Evolutionary conservation across 768 basidiomycete species (phyloP), one percentile per base, ranked within the genome.

Genomic region (Boletus vinaceobasis): DNA sequence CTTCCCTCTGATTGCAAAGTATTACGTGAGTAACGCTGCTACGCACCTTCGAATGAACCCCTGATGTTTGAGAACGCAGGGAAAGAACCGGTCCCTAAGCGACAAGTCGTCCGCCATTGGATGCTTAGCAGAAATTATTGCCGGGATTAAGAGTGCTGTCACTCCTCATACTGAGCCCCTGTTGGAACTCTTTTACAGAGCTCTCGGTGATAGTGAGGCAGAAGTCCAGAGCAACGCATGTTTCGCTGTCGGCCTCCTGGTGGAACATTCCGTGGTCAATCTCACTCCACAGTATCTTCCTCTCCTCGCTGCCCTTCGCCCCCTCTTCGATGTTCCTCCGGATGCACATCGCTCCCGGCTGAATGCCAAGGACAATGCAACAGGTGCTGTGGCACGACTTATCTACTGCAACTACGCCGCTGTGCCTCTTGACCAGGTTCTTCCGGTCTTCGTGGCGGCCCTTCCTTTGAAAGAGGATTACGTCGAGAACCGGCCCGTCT

Each of bases 141-240:
- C 87, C 21, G 94, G 94, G 43, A 86, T 98, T 80, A 93, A 95
- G 75, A 74, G 73, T 43, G 85, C 88, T 9, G 82, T 98, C 57
- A 96, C 94, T 2, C 84, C 87, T 9, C 90, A 83, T 65, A 96
- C 96, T 2, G 80, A 87, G 60, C 79, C 83, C 15, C 79, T 99
- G 29, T 79, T 94, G 48, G 85, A 90, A 54, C 81, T 98, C 52
- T 89, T 97, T 75, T 87, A 87, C 71, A 80, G 78, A 50, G 93
- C 90, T 9, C 82, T 99, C 14, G 71, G 79, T 55, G 96, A 98
- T 67, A 72, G 77, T 2, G 96, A 98, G 39, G 75, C 86, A n/a
- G 96, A 98, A 73, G 95, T 98, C 9, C 85, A 90, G 63, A 94
- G 92, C 73, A 98, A 98, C 64, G 93, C 94, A 19, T 93, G 94